Percentiles rank a stretch among this genome's conserved stretches.
phyloP scores from a whole-genome alignment of 106 monocot species.

The Apostasia shenzhenica region DNA sequence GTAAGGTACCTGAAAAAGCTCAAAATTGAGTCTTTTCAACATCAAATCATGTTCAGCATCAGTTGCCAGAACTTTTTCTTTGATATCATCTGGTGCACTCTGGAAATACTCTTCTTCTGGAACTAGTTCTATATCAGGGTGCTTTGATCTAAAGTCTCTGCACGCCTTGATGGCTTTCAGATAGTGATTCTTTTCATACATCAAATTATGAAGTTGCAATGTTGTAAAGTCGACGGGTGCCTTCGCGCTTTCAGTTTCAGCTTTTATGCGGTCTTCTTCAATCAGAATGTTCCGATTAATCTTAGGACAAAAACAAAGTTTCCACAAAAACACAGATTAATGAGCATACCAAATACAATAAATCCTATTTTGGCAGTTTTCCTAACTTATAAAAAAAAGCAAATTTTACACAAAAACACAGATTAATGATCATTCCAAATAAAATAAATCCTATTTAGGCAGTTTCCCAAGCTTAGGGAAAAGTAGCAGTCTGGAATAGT shows the following conservation, averaged over 20 bases:
- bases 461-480: no score
- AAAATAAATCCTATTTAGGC: no score
- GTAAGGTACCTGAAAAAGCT: constrained; percentile 64
- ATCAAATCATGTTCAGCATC: constrained; percentile 80
- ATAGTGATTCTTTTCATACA: constrained; percentile 98
- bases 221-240: constrained; percentile 88
- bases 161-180: constrained; percentile 92
- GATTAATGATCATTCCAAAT: no score
- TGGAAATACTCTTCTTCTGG: constrained; percentile 72
- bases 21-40: constrained; percentile 92
- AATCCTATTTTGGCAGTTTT: no score
- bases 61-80: constrained; percentile 33
- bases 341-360: no score
- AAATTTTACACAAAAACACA: no score
- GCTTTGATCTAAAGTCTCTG: constrained; percentile 82
- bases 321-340: not conserved
- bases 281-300: constrained; percentile 76
- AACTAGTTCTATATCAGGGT: constrained; percentile 80
- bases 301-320: constrained; percentile 11
- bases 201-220: constrained; percentile 83
- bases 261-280: constrained; percentile 83
- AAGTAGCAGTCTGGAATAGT: no score
- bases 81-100: constrained; percentile 68
- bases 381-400: no score
- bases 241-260: constrained; percentile 86